Conservation (phyloP, 106 monocot species). For the Dendrobium officinale region DNA sequence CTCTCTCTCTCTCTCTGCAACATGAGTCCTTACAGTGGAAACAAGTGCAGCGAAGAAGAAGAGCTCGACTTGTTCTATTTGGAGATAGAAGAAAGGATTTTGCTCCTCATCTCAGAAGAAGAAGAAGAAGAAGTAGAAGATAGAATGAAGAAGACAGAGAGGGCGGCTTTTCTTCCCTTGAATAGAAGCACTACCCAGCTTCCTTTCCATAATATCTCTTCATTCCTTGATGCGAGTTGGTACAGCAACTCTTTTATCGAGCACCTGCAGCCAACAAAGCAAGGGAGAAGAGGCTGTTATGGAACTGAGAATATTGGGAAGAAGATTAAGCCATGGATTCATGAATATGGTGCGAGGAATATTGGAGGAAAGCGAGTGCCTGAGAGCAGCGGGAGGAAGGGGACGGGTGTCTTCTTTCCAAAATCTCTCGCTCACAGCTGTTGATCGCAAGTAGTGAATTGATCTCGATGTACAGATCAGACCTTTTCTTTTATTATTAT, state of each 20-base stretch:
- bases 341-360: background rate
- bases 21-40: background rate
- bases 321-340: background rate
- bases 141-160: background rate
- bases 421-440: background rate
- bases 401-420: slow-evolving; percentile 1
- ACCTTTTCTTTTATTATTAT: background rate
- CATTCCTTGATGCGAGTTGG: background rate
- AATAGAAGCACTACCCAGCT: background rate
- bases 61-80: background rate
- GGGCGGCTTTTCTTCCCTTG: background rate
- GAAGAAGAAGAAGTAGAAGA: background rate
- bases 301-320: background rate
- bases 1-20: background rate
- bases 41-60: background rate
- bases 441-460: too few relatives aligned
- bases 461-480: too few relatives aligned
- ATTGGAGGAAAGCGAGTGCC: background rate
- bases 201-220: background rate
- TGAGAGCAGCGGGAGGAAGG: background rate
- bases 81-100: slow-evolving; percentile 4
- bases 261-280: background rate
- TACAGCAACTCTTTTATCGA: background rate
- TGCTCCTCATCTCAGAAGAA: background rate
- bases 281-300: background rate